Evolutionary conservation across 257 asterid species (phyloP), one percentile per base, ranked within the genome.

Genomic region (Ligustrum vulgare): DNA sequence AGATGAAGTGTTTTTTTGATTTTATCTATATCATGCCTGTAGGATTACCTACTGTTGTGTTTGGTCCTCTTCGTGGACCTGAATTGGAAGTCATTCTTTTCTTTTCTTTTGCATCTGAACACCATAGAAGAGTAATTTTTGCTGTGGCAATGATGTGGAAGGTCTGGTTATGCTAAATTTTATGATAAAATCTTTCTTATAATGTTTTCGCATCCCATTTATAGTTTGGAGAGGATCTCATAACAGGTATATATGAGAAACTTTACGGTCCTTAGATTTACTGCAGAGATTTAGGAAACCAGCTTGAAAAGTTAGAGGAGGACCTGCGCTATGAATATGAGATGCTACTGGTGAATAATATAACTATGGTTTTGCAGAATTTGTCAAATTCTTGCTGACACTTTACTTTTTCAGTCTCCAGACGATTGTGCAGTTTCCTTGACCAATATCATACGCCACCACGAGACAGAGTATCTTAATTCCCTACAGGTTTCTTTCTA

Each of bases 361-460:
- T 84, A 76, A 63, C 63, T 63, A 18, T 62, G 45, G 66, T 43
- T 78, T 37, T 82, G 74, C 75, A 62, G 54, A 80, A 31, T 76
- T 62, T 82, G 51, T 51, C 71, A 70, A 72, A 71, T 51, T 73
- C 66, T 71, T 78, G 74, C 74, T 80, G 51, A 69, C 22, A 20
- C 77, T 32, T 79, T 75, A 68, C 69, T 67, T 77, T 79, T 81
- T 80, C 91, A 94, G 99, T 82, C 96, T 68, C 88, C 97, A 8
- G 98, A 92, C 77, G 99, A 92, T 84, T 91, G 80, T 79, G 97
- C 97, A 10, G 58, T 85, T 82, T 81, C 98, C 45, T 81, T 92
- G 84, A 82, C 84, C 65, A 84, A 82, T 84, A 91, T 91, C 47
- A 88, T 94, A 76, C 94, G 98, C 83, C 90, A 89, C 85, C 97